Percentiles rank a stretch among this genome's conserved stretches.
phyloP scores from a whole-genome alignment of 2,329 filamentous ascomycete genomes.

The Fusarium cyanostomum region DNA sequence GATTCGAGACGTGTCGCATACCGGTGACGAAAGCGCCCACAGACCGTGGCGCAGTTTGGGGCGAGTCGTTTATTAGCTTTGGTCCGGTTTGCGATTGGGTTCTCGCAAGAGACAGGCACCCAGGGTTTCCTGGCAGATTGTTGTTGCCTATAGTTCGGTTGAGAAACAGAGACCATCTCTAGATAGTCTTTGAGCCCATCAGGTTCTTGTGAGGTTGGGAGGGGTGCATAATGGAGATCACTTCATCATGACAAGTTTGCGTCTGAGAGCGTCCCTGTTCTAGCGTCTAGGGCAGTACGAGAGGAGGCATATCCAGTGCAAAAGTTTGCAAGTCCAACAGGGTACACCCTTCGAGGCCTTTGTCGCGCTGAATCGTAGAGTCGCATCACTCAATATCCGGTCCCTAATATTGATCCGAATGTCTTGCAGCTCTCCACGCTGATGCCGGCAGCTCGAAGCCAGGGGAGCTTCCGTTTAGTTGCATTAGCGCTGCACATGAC shows the following conservation, averaged over 20 bases:
- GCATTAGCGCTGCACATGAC: constrained; percentile 29
- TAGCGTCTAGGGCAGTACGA: not conserved
- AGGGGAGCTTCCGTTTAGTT: constrained; percentile 30
- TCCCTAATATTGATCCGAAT: constrained; percentile 1
- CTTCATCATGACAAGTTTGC: constrained; percentile 24
- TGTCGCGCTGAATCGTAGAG: not conserved
- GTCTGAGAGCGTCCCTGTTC: constrained; percentile 17
- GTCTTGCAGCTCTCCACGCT: constrained; percentile 23
- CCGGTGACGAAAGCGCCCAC: constrained; percentile 8
- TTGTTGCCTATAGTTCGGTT: not conserved
- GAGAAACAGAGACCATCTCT: not conserved
- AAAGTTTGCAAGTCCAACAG: not conserved
- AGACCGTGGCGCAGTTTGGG: constrained; percentile 13
- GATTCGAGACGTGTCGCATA: constrained; percentile 19
- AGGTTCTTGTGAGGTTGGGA: constrained; percentile 3
- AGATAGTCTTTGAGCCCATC: constrained; percentile 10
- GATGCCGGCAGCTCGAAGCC: constrained; percentile 26
- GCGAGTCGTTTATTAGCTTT: not conserved
- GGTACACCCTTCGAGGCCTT: not conserved
- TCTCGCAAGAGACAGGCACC: constrained; percentile 3
- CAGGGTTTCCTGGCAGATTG: constrained; percentile 16
- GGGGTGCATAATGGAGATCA: constrained; percentile 27
- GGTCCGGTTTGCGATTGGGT: not conserved
- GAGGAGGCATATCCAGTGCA: constrained; percentile 1
- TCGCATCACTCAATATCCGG: constrained; percentile 24